Evolutionary conservation across 2,329 filamentous ascomycete genomes (phyloP), one percentile per base, ranked within the genome.

Genomic region (Ophiocordyceps camponoti-leonardi): DNA sequence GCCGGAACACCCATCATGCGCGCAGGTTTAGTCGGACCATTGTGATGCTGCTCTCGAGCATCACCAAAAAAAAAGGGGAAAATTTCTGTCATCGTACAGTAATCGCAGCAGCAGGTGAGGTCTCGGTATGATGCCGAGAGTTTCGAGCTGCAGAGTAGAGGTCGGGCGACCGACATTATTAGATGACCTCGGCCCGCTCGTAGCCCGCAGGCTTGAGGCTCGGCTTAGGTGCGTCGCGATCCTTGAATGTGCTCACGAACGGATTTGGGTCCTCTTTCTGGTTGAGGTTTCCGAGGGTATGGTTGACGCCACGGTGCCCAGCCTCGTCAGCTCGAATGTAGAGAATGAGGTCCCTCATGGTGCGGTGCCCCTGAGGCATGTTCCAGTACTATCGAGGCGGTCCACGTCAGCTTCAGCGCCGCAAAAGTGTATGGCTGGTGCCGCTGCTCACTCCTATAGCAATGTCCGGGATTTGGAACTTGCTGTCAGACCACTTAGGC

Each of bases 311-410:
- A 31, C 92, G 75, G 58, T 94, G 87, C 60, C 85, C 84, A 4
- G 85, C 85, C 63, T 94, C 87, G 47, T 90, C 84, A n/a, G 83
- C 85, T 28, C 88, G 75, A 53, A 95, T 84, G 60, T 96, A 95
- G 44, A 92, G 66, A 45, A 96, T 72, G 49, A 96, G 64, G 57
- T 96, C 86, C 54, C 73, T 76, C 85, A 98, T 94, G 2, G 79
- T 84, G 23, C 81, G 75, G 47, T 82, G 70, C 2, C 78, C 83
- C 60, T 94, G 81, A 0, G 88, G 87, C 79, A 98, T 95, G 40
- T 84, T 78, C 86, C 88, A 98, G 65, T 98, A 98, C 59, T 65
- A 33, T 18, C 26, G 13, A 26, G 4, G 18, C 10, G 18, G 43
- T 43, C 33, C 37, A 30, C 11, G 28, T 28, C 31, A 35, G 43